These are phyloP conservation scores for Boletus subparvulus DNA, from an alignment of 768 basidiomycete species.

Conservation along the genomic window DNA sequence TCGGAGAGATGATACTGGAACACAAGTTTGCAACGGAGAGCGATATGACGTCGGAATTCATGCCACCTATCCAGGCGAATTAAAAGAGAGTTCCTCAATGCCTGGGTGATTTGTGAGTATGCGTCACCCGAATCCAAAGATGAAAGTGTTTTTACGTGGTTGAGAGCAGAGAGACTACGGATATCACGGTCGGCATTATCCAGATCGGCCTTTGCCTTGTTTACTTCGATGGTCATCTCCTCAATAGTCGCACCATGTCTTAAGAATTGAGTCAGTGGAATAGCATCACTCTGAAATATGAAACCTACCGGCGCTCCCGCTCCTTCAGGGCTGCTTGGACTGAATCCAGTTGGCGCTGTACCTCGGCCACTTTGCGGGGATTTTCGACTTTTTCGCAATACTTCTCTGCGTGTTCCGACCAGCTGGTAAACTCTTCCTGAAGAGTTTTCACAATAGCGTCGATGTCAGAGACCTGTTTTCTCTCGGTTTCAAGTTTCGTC, in stretches of 20 bases:
- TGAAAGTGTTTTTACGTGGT: constrained; percentile 49
- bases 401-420: constrained; percentile 62
- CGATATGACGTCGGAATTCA: constrained; percentile 84
- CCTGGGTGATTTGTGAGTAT: constrained; percentile 41
- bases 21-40: constrained; percentile 80
- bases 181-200: constrained; percentile 63
- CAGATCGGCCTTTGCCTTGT: constrained; percentile 57
- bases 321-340: constrained; percentile 64
- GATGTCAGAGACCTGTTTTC: constrained; percentile 42
- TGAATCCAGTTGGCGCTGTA: constrained; percentile 63
- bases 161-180: constrained; percentile 60
- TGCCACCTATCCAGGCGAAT: constrained; percentile 76
- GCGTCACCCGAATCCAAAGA: neutral
- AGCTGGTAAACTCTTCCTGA: constrained; percentile 63
- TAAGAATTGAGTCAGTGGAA: constrained; percentile 3
- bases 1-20: constrained; percentile 81
- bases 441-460: constrained; percentile 50
- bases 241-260: constrained; percentile 80
- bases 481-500: constrained; percentile 53
- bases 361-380: constrained; percentile 53
- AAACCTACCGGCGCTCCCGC: constrained; percentile 58
- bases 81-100: constrained; percentile 62
- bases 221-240: constrained; percentile 71
- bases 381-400: constrained; percentile 59
- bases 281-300: neutral